phyloP scores from a whole-genome alignment of 768 basidiomycete species.

The Lentinula sp. region DNA sequence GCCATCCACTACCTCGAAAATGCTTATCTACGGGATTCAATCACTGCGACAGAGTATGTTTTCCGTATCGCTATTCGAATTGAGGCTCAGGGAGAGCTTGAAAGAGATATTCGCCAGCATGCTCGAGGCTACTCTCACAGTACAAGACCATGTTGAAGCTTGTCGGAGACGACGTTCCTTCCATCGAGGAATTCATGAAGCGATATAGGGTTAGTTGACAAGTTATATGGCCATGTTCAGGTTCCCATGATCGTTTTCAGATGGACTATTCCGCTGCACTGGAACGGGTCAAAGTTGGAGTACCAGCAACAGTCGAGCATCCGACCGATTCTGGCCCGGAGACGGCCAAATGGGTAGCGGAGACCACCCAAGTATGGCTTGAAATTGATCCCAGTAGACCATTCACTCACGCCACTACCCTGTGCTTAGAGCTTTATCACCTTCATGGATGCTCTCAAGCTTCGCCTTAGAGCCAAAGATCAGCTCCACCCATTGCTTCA shows the following conservation, averaged over 20 bases:
- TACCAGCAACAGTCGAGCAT: constrained; percentile 96
- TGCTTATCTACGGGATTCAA: constrained; percentile 91
- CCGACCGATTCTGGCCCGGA: constrained; percentile 89
- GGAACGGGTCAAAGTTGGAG: constrained; percentile 85
- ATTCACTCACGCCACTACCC: not conserved
- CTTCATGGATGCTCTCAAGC: constrained; percentile 95
- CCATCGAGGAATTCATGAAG: constrained; percentile 87
- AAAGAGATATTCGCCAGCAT: constrained; percentile 94
- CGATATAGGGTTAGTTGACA: constrained; percentile 63
- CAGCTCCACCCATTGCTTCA: constrained; percentile 92
- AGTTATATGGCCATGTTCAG: not conserved
- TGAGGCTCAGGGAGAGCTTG: constrained; percentile 13
- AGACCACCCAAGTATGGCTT: constrained; percentile 83
- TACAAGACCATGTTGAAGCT: constrained; percentile 97
- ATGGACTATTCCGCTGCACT: constrained; percentile 93
- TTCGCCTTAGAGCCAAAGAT: constrained; percentile 93
- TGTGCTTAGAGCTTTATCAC: constrained; percentile 84
- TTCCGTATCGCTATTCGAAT: not conserved
- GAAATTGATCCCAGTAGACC: not conserved
- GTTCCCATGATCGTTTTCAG: constrained; percentile 26
- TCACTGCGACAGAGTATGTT: constrained; percentile 83
- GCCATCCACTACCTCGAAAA: constrained; percentile 92
- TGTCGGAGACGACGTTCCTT: constrained; percentile 82
- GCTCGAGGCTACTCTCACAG: constrained; percentile 88
- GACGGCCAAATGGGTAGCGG: constrained; percentile 94